Evolutionary conservation across 331 rosid genomes (phyloP), one percentile per base, ranked within the genome.

Genomic region (Pyracantha coccinea): DNA sequence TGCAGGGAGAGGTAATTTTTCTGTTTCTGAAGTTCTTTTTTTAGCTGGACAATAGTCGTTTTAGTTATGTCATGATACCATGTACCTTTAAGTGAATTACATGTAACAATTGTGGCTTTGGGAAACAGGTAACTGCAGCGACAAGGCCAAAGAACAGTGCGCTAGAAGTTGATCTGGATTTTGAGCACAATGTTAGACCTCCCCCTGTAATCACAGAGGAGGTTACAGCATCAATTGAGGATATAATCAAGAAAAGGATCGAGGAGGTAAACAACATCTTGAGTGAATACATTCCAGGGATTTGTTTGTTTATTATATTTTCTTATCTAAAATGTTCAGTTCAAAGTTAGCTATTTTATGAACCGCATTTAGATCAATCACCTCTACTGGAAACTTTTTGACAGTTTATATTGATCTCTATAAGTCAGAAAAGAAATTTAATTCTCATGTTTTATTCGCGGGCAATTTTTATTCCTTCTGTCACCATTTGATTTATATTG

Each of bases 191-290:
- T 74, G 87, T 87, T 68, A 88, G 93, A 82, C 97, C 97, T 59
- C 85, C 89, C 24, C 97, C 97, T 62, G 93, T 90, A 33, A 92
- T 90, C 69, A 94, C 99, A 15, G 97, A 94, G 84, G 99, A 92
- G 73, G 85, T 90, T 77, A 92, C 97, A 27, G 81, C 88, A 64
- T 83, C 93, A 25, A 77, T 92, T 54, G 99, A 94, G 88, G 97
- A 92, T 28, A 79, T 90, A 69, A 92, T 94, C 80, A 68, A 77
- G 86, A 87, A 86, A 80, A 89, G 97, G 86, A 89, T 94, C 54
- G 70, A 75, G 45, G 89, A 89, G 96, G 99, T 94, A 86, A 79
- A 38, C 54, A 16, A 69, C 68, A 9, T 32, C 38, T 16, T 23
- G 7, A 16, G 15, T 20, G 11, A 8, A 7, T 28, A 15, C 25